phyloP scores from a whole-genome alignment of 306 rosid species.

The Vicia villosa region DNA sequence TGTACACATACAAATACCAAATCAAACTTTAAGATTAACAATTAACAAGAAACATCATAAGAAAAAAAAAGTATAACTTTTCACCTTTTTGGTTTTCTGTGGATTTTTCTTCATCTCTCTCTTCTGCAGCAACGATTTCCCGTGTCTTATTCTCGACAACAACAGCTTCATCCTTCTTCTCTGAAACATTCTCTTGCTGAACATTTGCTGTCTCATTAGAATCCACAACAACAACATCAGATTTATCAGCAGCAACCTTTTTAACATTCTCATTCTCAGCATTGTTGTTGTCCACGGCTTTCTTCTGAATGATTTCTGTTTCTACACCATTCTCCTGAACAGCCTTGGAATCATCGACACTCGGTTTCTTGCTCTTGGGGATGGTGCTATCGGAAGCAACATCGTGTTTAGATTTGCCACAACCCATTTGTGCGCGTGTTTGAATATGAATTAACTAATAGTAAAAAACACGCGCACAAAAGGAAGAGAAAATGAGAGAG shows the following conservation, averaged over 20 bases:
- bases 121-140: neutral
- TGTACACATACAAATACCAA: slow-evolving; percentile 17
- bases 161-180: slow-evolving; percentile 16
- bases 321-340: slow-evolving; percentile 13
- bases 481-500: neutral
- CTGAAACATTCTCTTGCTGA: slow-evolving; percentile 1
- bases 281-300: neutral
- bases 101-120: slow-evolving; percentile 1
- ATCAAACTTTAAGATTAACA: neutral
- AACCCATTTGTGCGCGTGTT: slow-evolving; percentile 58
- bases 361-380: slow-evolving; percentile 53
- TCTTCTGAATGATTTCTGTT: neutral
- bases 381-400: slow-evolving; percentile 59
- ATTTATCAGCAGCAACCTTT: neutral
- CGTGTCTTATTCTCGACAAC: neutral
- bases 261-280: neutral
- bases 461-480: neutral
- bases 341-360: neutral
- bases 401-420: slow-evolving; percentile 83
- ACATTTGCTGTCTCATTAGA: slow-evolving; percentile 2
- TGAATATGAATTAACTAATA: neutral
- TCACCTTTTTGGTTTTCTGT: slow-evolving; percentile 40
- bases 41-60: neutral
- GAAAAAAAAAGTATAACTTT: neutral
- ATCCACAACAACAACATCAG: neutral